Evolutionary conservation across 495 filamentous ascomycete genomes (phyloP).

Genomic region (Hypoxylon lienhwacheense): DNA sequence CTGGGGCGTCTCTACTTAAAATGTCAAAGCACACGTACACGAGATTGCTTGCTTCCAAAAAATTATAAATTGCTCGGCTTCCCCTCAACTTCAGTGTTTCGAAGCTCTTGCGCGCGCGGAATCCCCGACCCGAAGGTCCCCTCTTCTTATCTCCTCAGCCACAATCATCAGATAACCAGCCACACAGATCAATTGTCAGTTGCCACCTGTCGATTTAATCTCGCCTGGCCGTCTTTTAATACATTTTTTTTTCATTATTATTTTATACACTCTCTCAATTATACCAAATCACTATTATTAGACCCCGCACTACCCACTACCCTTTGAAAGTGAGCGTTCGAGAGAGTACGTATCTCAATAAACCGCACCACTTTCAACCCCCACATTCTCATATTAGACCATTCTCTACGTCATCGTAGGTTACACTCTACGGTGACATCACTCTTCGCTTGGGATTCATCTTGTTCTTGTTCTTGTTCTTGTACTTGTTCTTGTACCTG

Average conservation of each 20-base stretch:
- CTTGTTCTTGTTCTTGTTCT: no score
- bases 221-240: constrained; percentile 11
- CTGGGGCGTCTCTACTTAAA: constrained; percentile 36
- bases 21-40: constrained; percentile 34
- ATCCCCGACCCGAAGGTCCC: constrained; percentile 53
- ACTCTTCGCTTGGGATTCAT: no score
- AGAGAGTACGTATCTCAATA: constrained; percentile 31
- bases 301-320: constrained; percentile 17
- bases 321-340: constrained; percentile 22
- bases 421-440: no score
- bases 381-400: constrained; percentile 18
- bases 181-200: constrained; percentile 41
- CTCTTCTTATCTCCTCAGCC: constrained; percentile 42
- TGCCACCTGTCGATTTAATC: constrained; percentile 43
- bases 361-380: neutral
- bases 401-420: constrained; percentile 15
- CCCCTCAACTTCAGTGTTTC: constrained; percentile 50
- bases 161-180: constrained; percentile 38
- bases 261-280: constrained; percentile 19
- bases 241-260: constrained; percentile 16
- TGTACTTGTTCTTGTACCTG: no score
- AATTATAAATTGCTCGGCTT: constrained; percentile 54
- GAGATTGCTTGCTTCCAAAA: constrained; percentile 38
- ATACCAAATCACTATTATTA: constrained; percentile 24
- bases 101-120: constrained; percentile 48